phyloP scores from a whole-genome alignment of 371 early-diverging fungal species.

The Mucor mucedo region DNA sequence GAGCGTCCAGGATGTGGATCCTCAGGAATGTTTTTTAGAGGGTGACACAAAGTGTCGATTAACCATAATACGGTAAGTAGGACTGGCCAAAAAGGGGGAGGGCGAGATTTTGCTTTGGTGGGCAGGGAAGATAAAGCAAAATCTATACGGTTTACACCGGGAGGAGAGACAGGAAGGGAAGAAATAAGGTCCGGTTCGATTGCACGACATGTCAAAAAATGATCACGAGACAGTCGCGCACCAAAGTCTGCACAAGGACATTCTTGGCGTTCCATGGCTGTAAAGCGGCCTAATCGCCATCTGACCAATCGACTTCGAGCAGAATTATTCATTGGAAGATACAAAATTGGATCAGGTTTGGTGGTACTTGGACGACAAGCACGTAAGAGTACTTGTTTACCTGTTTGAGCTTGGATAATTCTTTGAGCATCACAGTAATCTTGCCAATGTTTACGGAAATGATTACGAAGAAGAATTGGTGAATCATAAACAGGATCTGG shows the following conservation, averaged over 20 bases:
- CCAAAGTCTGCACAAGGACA: conserved; percentile 1
- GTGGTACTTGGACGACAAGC: too few relatives aligned
- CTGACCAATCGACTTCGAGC: conserved; percentile 11
- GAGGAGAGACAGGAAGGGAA: not conserved
- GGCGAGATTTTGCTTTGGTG: too few relatives aligned
- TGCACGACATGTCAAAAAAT: conserved; percentile 1
- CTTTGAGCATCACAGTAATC: not conserved
- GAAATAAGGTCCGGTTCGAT: not conserved
- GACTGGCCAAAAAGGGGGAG: too few relatives aligned
- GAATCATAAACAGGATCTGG: not conserved
- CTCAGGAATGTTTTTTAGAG: too few relatives aligned
- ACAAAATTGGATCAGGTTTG: too few relatives aligned
- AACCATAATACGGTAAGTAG: too few relatives aligned
- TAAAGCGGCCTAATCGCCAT: conserved; percentile 13
- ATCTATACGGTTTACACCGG: not conserved
- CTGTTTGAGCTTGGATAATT: fast-evolving
- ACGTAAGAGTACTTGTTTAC: too few relatives aligned
- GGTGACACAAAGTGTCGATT: too few relatives aligned
- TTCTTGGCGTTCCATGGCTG: not conserved
- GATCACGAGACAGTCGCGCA: not conserved
- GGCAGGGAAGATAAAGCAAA: too few relatives aligned
- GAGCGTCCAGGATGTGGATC: too few relatives aligned
- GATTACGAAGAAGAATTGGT: not conserved
- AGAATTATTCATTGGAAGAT: too few relatives aligned
- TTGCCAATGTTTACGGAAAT: not conserved